A percentile compares a stretch with the other conserved stretches of the same genome.
phyloP scores from a whole-genome alignment of 2,329 filamentous ascomycete species.

The Samsoniella hepiali region DNA sequence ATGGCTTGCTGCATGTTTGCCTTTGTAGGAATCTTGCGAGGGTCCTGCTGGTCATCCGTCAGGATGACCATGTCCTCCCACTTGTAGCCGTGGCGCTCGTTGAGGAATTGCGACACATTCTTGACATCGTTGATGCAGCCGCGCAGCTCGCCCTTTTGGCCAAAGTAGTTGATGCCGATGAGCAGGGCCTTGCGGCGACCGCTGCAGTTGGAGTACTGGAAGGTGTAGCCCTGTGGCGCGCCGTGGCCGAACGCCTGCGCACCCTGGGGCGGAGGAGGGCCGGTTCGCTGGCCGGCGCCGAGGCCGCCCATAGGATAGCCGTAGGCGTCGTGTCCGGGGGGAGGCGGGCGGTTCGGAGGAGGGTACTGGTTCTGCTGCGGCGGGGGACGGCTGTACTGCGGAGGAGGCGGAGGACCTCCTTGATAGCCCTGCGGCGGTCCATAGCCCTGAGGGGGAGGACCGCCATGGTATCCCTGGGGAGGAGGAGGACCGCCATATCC shows the following conservation, averaged over 20 bases:
- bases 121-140: constrained; percentile 80
- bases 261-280: constrained; percentile 45
- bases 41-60: constrained; percentile 70
- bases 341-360: constrained; percentile 33
- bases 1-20: constrained; percentile 71
- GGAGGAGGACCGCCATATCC: constrained; percentile 23
- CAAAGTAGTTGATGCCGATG: constrained; percentile 80
- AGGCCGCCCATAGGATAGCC: constrained; percentile 41
- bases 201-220: constrained; percentile 73
- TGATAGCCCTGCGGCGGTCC: constrained; percentile 22
- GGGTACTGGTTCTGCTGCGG: constrained; percentile 22
- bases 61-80: constrained; percentile 76
- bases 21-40: constrained; percentile 70
- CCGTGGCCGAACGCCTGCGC: constrained; percentile 63
- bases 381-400: constrained; percentile 25
- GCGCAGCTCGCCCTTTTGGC: constrained; percentile 65
- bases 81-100: constrained; percentile 66
- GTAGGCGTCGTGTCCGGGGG: constrained; percentile 43
- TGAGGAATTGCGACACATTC: constrained; percentile 70
- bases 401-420: constrained; percentile 21
- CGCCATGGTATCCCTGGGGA: constrained; percentile 25
- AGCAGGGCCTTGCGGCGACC: constrained; percentile 70
- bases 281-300: constrained; percentile 27
- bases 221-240: constrained; percentile 65
- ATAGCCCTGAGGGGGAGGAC: constrained; percentile 24